Conservation (phyloP, 768 basidiomycete genomes). For the Paxillus rubicundulus region DNA sequence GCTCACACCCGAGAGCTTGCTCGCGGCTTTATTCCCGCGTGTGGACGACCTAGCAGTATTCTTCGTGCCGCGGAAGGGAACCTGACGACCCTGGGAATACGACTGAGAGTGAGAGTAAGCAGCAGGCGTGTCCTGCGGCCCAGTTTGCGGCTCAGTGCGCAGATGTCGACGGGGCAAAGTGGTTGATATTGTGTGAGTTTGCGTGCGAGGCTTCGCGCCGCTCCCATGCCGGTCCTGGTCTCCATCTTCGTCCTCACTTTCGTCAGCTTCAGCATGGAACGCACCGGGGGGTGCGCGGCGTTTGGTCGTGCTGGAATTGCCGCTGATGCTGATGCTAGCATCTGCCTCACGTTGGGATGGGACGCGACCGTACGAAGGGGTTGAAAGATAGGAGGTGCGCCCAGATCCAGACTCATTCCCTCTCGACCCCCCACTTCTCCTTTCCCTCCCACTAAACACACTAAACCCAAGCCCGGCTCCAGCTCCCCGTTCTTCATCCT, state of each 20-base stretch:
- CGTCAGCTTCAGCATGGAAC: conserved; percentile 43
- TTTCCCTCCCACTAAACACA: conserved; percentile 14
- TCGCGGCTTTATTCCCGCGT: conserved; percentile 6
- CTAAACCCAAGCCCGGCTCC: conserved; percentile 18
- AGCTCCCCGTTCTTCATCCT: conserved; percentile 4
- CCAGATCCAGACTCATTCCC: background rate
- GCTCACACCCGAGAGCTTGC: conserved; percentile 13
- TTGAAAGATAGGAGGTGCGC: conserved; percentile 1
- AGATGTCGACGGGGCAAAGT: conserved; percentile 14
- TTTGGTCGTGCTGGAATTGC: conserved; percentile 14
- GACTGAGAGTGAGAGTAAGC: conserved; percentile 9
- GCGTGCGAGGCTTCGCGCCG: conserved; percentile 4
- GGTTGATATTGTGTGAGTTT: conserved; percentile 4
- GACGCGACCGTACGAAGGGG: conserved; percentile 8
- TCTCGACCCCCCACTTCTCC: background rate
- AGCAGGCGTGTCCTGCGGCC: conserved; percentile 13
- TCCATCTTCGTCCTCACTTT: conserved; percentile 15
- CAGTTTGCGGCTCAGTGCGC: conserved; percentile 7
- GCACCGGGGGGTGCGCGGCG: conserved; percentile 44
- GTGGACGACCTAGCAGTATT: background rate
- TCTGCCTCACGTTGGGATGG: conserved; percentile 11
- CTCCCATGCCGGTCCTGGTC: conserved; percentile 22
- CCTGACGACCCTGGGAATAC: background rate
- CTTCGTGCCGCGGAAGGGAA: conserved; percentile 4
- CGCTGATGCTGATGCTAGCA: conserved; percentile 11